Conservation (phyloP, 2,329 filamentous ascomycete species). For the Diplodia sapinea region DNA sequence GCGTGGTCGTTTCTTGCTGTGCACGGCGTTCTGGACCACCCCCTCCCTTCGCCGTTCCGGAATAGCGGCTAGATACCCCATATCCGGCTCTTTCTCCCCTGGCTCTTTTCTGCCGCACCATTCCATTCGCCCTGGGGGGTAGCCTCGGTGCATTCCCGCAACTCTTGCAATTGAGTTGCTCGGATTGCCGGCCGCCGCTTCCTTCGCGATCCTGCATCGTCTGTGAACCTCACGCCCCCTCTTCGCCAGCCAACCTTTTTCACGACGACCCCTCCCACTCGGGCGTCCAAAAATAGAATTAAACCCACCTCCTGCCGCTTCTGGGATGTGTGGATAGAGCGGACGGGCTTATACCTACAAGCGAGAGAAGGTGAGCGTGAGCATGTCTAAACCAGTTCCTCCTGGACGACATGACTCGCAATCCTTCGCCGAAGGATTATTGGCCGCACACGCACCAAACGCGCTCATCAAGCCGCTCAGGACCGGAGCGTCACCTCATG, state of each 20-base stretch:
- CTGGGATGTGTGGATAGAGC: not conserved
- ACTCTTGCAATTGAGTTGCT: not conserved
- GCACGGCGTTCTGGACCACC: constrained; percentile 18
- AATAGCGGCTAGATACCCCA: constrained; percentile 26
- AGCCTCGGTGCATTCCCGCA: constrained; percentile 10
- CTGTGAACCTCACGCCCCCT: not conserved
- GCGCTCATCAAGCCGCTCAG: not conserved
- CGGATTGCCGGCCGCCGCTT: not conserved
- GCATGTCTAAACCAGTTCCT: constrained; percentile 5
- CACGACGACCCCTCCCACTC: not conserved
- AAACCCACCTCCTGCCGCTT: not conserved
- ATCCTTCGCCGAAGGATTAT: constrained; percentile 26
- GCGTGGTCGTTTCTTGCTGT: not conserved
- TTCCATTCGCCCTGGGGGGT: not conserved
- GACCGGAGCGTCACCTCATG: constrained; percentile 5
- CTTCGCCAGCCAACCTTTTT: not conserved
- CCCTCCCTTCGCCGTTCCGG: constrained; percentile 2
- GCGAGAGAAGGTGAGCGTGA: not conserved
- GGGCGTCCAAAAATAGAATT: constrained; percentile 4
- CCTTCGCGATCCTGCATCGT: not conserved
- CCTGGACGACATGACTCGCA: constrained; percentile 10
- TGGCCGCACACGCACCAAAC: not conserved
- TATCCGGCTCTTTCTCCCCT: constrained; percentile 12
- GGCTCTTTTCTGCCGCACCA: not conserved
- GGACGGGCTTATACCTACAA: not conserved